A percentile compares a stretch with the other conserved stretches of the same genome.
Evolutionary conservation across 2,329 filamentous ascomycete genomes (phyloP).

Genomic region (Rutstroemia sp.): DNA sequence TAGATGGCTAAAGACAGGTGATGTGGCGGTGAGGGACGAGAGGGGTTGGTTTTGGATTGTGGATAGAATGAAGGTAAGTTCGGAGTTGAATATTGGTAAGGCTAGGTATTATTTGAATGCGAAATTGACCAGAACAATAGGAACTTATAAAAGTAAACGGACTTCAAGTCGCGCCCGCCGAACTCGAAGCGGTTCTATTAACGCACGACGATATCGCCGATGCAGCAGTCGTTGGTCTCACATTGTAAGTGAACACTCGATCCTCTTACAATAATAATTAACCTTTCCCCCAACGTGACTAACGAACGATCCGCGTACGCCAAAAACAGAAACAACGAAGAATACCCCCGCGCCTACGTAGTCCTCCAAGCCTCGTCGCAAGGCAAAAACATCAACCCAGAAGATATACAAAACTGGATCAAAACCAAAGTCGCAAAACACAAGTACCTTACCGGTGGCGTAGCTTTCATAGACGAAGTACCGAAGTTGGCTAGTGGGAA

Average conservation of each 20-base stretch:
- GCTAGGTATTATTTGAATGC: not conserved
- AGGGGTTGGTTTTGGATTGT: slow-evolving; percentile 57
- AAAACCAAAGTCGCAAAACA: slow-evolving; percentile 37
- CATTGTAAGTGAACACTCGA: slow-evolving; percentile 1
- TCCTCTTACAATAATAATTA: too few relatives aligned
- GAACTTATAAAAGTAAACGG: slow-evolving; percentile 54
- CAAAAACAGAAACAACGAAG: too few relatives aligned
- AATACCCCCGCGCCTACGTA: too few relatives aligned
- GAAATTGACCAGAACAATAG: slow-evolving; percentile 26
- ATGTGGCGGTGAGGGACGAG: slow-evolving; percentile 43
- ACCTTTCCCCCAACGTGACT: too few relatives aligned
- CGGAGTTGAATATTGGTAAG: not conserved
- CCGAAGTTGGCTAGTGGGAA: slow-evolving; percentile 43
- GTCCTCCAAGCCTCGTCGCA: too few relatives aligned
- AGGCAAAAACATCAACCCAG: not conserved
- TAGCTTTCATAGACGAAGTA: slow-evolving; percentile 41
- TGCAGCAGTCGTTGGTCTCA: slow-evolving; percentile 47
- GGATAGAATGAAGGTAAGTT: slow-evolving; percentile 37
- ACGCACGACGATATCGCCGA: slow-evolving; percentile 46
- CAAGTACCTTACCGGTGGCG: slow-evolving; percentile 40
- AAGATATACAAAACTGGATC: slow-evolving; percentile 24
- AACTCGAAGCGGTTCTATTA: slow-evolving; percentile 45
- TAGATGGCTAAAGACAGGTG: slow-evolving; percentile 48
- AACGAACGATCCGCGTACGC: too few relatives aligned
- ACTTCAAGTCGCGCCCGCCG: slow-evolving; percentile 52